Evolutionary conservation across 345 rosid species (phyloP).

Genomic region (Aegle marmelos): DNA sequence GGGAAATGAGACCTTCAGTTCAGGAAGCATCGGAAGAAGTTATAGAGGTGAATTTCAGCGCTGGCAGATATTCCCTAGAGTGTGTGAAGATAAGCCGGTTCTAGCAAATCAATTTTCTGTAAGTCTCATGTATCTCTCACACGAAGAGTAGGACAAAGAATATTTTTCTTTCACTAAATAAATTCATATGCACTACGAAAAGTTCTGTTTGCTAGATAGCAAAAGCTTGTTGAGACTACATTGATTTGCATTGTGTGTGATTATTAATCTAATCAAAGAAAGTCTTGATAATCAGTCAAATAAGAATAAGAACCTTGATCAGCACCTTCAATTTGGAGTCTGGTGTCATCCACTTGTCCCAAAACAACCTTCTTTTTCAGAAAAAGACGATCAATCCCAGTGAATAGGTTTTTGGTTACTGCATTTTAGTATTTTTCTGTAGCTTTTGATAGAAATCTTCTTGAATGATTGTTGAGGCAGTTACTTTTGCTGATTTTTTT

Average conservation of each 20-base stretch:
- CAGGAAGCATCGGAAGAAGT: conserved; percentile 93
- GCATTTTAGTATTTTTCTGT: background rate
- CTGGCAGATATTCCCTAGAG: conserved; percentile 77
- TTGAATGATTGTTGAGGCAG: background rate
- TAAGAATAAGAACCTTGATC: background rate
- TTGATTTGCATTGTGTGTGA: background rate
- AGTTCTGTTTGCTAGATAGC: background rate
- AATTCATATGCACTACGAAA: background rate
- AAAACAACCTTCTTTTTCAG: background rate
- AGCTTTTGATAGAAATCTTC: background rate
- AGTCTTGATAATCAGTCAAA: background rate
- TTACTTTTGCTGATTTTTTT: background rate
- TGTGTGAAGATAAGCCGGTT: conserved; percentile 71
- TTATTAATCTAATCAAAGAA: background rate
- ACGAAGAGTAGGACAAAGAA: background rate
- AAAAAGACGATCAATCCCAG: background rate
- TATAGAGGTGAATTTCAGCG: conserved; percentile 87
- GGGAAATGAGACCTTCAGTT: conserved; percentile 30
- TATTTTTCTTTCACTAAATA: background rate
- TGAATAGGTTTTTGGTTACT: background rate
- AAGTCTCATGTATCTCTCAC: conserved; percentile 36
- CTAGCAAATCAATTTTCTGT: conserved; percentile 93
- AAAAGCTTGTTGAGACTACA: background rate
- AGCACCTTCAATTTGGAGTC: background rate
- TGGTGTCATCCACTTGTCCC: background rate